These are phyloP conservation scores for Paracoccidioides brasiliensis DNA, from an alignment of 2,329 filamentous ascomycete species.

Conservation along the genomic window DNA sequence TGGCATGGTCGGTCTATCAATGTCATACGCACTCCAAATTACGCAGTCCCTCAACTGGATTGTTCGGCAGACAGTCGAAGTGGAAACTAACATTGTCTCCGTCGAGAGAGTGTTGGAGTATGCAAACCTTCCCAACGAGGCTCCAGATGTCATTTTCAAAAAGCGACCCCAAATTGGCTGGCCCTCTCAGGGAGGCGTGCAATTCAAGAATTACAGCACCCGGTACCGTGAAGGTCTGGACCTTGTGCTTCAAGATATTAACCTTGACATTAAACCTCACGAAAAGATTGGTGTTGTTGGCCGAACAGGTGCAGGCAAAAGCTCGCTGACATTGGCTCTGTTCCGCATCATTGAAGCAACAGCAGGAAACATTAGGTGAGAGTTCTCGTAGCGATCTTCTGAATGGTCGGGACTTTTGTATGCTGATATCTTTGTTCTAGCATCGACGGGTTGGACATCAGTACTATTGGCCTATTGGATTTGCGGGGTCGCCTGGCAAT, in stretches of 20 bases:
- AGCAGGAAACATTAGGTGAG: conserved; percentile 56
- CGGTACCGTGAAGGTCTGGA: conserved; percentile 83
- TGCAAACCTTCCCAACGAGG: conserved; percentile 78
- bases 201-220: conserved; percentile 88
- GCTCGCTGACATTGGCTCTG: conserved; percentile 76
- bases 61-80: conserved; percentile 93
- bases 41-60: conserved; percentile 98
- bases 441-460: conserved; percentile 83
- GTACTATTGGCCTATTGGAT: conserved; percentile 77
- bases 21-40: conserved; percentile 96
- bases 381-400: not conserved
- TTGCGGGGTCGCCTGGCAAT: conserved; percentile 82
- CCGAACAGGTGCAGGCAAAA: conserved; percentile 91
- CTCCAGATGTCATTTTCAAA: conserved; percentile 82
- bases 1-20: conserved; percentile 77
- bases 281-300: conserved; percentile 98
- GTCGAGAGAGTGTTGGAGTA: conserved; percentile 97
- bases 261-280: conserved; percentile 80
- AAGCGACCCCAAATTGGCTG: conserved; percentile 78
- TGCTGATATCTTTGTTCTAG: conserved; percentile 27
- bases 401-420: not conserved
- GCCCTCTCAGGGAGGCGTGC: conserved; percentile 77
- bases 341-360: conserved; percentile 91
- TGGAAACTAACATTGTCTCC: conserved; percentile 99
- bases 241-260: conserved; percentile 85